A percentile compares a stretch with the other conserved stretches of the same genome.
phyloP scores from a whole-genome alignment of 306 rosid genomes.

The Quillaja saponaria region DNA sequence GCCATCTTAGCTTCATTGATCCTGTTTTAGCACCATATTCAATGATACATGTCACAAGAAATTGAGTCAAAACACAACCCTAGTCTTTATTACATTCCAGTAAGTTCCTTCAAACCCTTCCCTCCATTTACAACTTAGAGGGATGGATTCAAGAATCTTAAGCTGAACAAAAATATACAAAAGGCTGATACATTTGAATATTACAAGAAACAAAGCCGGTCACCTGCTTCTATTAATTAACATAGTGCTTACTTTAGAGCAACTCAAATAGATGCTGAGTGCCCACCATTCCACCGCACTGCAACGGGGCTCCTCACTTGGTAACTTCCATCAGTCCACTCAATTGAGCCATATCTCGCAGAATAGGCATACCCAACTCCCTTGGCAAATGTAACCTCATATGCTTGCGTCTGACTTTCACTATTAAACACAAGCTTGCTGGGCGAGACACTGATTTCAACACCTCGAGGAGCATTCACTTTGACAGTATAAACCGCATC shows the following conservation, averaged over 20 bases:
- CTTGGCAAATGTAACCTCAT: slow-evolving; percentile 53
- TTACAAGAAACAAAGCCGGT: slow-evolving; percentile 27
- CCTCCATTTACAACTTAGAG: too few species aligned
- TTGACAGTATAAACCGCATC: slow-evolving; percentile 71
- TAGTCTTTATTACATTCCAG: too few species aligned
- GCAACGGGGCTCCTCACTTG: slow-evolving; percentile 77
- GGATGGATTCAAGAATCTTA: not conserved
- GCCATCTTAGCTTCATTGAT: too few species aligned
- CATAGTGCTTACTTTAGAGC: not conserved
- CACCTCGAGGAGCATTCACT: slow-evolving; percentile 61
- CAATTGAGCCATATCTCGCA: slow-evolving; percentile 63
- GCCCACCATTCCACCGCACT: slow-evolving; percentile 44
- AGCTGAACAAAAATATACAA: slow-evolving; percentile 24
- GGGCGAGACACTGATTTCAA: slow-evolving; percentile 61
- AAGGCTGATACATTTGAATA: slow-evolving; percentile 20
- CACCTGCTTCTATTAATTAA: not conserved
- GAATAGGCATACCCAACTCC: slow-evolving; percentile 28
- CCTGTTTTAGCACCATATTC: too few species aligned
- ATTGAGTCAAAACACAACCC: too few species aligned
- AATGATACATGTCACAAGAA: too few species aligned
- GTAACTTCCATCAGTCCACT: slow-evolving; percentile 79
- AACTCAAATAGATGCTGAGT: slow-evolving; percentile 55
- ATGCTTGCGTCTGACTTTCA: slow-evolving; percentile 48
- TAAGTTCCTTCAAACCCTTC: too few species aligned
- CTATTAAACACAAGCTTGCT: slow-evolving; percentile 53